Base-by-base conservation (phyloP, 1,139 yeast genomes). In the Yamadazyma songkhlaensis region DNA sequence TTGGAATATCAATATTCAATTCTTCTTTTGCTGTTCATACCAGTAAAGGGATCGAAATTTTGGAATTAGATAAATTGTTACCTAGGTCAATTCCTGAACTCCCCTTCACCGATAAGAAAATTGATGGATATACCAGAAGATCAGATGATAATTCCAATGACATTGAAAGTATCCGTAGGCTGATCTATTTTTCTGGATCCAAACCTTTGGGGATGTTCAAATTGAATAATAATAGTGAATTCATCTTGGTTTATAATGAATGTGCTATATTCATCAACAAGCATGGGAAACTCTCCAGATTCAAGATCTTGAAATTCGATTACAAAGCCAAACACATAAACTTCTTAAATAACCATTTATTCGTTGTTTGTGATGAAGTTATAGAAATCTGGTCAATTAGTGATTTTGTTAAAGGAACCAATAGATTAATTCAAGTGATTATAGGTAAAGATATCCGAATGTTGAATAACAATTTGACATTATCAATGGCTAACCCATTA, bases 191-290 rank as follows among this genome's bases (percentile, higher is more conserved):
- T 25, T 58, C 74, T 7, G 61, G 55, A 51, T 51, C 61, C 42
- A 62, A 71, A 45, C 84, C 95, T 32, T 55, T 81, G 62, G 79
- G 84, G 31, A 69, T 85, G 77, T 79, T 76, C 60, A 72, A 81
- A 51, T 67, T 80, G 37, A 57, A 71, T 14, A 77, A 77, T 31
- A 70, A 74, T 38, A 57, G 66, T 29, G 77, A 74, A 36, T 77
- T 81, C 40, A 56, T 87, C 6, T 60, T 86, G 36, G 84, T 85
- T 28, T 88, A 85, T 60, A 84, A 77, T 42, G 82, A 82, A 41
- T 80, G 84, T 54, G 92, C 88, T 2, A 65, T 88, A 3, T 82
- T 81, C 46, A 74, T 83, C 42, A 83, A 84, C 55, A 76, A 77
- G 41, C 70, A 72, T 35, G 95, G 95, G 2, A 74, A 73, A 43